Conservation (phyloP, 176 grass and related monocot species). For the Lolium rigidum region DNA sequence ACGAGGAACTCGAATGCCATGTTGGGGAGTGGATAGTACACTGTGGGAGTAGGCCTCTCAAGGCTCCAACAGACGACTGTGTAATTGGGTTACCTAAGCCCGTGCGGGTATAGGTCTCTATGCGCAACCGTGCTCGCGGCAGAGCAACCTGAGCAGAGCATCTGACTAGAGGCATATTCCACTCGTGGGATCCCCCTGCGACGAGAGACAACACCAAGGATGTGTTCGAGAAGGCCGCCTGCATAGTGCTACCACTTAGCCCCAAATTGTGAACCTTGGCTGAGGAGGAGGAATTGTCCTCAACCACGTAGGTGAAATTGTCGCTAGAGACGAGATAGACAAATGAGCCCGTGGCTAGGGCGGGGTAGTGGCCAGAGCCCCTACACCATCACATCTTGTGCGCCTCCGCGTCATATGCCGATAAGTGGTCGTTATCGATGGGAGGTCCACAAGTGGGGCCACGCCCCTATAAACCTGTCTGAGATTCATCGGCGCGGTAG, state of each 20-base stretch:
- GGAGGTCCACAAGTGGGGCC: slow-evolving; percentile 9
- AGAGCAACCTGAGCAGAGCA: too few relatives aligned
- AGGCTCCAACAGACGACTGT: too few relatives aligned
- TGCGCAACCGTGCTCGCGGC: too few relatives aligned
- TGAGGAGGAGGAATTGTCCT: background rate
- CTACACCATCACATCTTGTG: slow-evolving; percentile 68
- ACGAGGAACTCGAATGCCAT: too few relatives aligned
- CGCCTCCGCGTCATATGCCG: slow-evolving; percentile 43
- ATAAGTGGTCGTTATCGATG: slow-evolving; percentile 67
- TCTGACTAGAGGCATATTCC: too few relatives aligned
- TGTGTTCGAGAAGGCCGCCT: slow-evolving; percentile 41
- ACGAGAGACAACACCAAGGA: background rate
- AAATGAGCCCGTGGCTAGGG: background rate
- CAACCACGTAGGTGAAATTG: slow-evolving; percentile 69
- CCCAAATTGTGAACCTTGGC: slow-evolving; percentile 70
- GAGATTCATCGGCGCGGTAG: background rate
- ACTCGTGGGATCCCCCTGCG: too few relatives aligned
- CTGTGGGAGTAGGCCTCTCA: too few relatives aligned
- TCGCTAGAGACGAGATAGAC: slow-evolving; percentile 67
- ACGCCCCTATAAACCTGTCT: slow-evolving; percentile 66
- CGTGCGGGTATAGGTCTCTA: too few relatives aligned
- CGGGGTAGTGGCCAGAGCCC: background rate
- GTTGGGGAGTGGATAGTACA: too few relatives aligned
- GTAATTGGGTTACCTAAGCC: too few relatives aligned
- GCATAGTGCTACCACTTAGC: slow-evolving; percentile 9